Evolutionary conservation across 140 eudicot genomes (phyloP), one percentile per base, ranked within the genome.

Genomic region (Anethum foeniculum): DNA sequence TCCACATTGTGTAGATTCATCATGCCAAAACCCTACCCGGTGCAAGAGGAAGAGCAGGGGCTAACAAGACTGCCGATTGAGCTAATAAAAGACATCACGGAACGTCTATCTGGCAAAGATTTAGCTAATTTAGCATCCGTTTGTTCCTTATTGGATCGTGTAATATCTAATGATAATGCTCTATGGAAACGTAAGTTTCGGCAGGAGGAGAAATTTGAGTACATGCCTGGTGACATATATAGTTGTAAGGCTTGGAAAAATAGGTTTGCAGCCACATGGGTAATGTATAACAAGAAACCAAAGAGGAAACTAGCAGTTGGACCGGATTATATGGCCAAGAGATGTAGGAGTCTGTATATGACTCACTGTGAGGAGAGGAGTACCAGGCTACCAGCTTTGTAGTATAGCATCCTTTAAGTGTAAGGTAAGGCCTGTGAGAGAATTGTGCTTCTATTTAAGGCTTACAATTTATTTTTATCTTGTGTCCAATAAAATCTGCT

Each of bases 271-370:
- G 30, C 67, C 30, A 58, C 30, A 1, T 58, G 67, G 67, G 1
- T 23, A 21, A 58, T 58, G 30, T 58, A 58, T n/a, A 54, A 54
- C 0, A 54, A 54, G 27, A 54, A 54, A 21, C 27, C 11, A 54
- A 54, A 1, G 8, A 0, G 0, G 14, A 52, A 52, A 52, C 60
- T 52, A 3, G 60, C n/a, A 14, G n/a, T 52, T 23, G n/a, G n/a
- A 52, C 18, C 21, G 21, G 21, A 49, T 14, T 49, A 3, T 49
- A 49, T 49, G 56, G 6, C 56, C 56, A 49, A 49, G 54, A 49
- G 56, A 49, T 3, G 86, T 78, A 83, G 91, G 46, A 39, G 43
- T 39, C 5, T 39, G 43, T 39, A 39, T 39, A 39, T 39, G 43
- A 39, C 43, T 39, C 43, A 39, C 43, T 39, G 43, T 39, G 4